Percentiles rank a stretch among this genome's conserved stretches.
These are phyloP conservation scores for Byssoonygena ceratinophila DNA, from an alignment of 2,329 filamentous ascomycete genomes.

Conservation along the genomic window DNA sequence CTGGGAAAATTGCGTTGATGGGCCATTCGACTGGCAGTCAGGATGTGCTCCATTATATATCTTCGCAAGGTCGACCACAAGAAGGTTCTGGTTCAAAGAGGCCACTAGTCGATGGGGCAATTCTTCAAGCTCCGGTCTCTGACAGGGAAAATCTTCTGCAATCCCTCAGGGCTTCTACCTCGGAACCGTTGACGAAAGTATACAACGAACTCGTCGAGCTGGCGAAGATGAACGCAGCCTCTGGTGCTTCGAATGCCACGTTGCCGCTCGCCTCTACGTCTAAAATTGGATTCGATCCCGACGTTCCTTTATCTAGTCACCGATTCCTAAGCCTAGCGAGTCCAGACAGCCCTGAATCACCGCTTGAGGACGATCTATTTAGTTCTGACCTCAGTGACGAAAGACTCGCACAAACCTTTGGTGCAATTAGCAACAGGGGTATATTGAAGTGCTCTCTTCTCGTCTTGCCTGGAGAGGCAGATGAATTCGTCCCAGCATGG, in stretches of 20 bases:
- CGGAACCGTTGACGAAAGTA: slow-evolving; percentile 17
- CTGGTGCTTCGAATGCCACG: slow-evolving; percentile 22
- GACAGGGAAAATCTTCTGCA: slow-evolving; percentile 55
- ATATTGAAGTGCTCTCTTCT: slow-evolving; percentile 33
- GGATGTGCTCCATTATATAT: slow-evolving; percentile 55
- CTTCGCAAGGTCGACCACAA: slow-evolving; percentile 32
- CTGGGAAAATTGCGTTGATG: slow-evolving; percentile 54
- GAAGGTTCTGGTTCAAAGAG: slow-evolving; percentile 25
- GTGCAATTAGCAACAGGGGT: slow-evolving; percentile 33
- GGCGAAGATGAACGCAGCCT: slow-evolving; percentile 22
- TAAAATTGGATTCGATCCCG: slow-evolving; percentile 24
- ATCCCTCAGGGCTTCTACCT: slow-evolving; percentile 17
- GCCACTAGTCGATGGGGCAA: slow-evolving; percentile 57
- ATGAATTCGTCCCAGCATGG: slow-evolving; percentile 37
- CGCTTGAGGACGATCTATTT: slow-evolving; percentile 77
- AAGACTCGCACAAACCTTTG: slow-evolving; percentile 54
- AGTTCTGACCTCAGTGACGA: slow-evolving; percentile 61
- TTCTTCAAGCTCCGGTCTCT: slow-evolving; percentile 69
- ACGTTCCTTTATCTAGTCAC: slow-evolving; percentile 44
- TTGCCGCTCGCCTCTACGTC: slow-evolving; percentile 29
- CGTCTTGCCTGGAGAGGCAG: slow-evolving; percentile 38
- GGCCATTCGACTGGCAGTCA: slow-evolving; percentile 61
- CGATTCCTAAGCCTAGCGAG: slow-evolving; percentile 50
- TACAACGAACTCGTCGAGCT: slow-evolving; percentile 29
- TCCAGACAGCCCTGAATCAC: slow-evolving; percentile 42